phyloP scores from a whole-genome alignment of 78 protist genomes.

The Dictyostelium firmibasis region DNA sequence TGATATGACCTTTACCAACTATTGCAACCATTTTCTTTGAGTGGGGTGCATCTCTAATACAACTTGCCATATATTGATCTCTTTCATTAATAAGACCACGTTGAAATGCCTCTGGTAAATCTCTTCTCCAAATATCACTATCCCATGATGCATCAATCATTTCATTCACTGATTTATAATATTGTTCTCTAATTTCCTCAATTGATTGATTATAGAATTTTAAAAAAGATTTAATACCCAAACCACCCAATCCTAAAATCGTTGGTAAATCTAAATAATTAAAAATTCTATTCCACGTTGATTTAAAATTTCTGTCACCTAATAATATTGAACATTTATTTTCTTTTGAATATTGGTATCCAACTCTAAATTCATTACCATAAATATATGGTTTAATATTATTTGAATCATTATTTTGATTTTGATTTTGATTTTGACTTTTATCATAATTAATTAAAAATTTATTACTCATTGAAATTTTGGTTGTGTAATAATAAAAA shows the following conservation, averaged over 20 bases:
- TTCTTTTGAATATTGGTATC: constrained; percentile 14
- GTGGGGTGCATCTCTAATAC: constrained; percentile 22
- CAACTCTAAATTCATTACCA: constrained; percentile 51
- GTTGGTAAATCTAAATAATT: background rate
- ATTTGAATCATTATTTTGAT: background rate
- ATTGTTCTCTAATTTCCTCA: background rate
- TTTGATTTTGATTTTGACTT: background rate
- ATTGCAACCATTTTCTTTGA: constrained; percentile 42
- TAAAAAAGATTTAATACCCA: background rate
- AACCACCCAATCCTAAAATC: background rate
- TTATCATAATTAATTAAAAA: background rate
- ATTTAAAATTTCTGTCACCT: constrained; percentile 42
- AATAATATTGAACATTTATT: constrained; percentile 39
- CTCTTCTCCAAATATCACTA: background rate
- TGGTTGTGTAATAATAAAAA: constrained; percentile 6
- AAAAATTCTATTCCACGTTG: constrained; percentile 12
- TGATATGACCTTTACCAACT: constrained; percentile 58
- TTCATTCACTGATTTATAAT: background rate
- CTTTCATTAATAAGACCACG: constrained; percentile 31
- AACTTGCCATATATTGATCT: constrained; percentile 50
- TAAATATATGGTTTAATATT: background rate
- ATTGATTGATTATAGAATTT: background rate
- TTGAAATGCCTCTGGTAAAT: background rate
- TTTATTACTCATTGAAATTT: background rate
- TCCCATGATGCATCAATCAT: background rate